These are phyloP conservation scores for Yarrowia sp. DNA, from an alignment of 805 yeast genomes.

Conservation along the genomic window DNA sequence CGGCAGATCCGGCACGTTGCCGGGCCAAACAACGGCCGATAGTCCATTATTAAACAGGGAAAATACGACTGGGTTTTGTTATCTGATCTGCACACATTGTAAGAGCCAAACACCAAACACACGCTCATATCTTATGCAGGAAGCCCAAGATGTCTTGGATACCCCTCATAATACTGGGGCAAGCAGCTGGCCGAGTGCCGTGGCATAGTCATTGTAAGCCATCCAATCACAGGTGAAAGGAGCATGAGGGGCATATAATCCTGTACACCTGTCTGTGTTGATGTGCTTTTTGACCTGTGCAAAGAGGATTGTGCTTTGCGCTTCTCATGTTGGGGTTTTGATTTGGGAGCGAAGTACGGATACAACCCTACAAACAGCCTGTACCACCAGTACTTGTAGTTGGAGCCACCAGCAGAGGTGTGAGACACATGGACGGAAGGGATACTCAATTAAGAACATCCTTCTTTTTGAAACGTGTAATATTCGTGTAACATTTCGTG, in stretches of 20 bases:
- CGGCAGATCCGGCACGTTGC: conserved; percentile 1
- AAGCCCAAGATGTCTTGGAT: neutral
- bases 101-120: neutral
- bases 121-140: neutral
- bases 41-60: neutral
- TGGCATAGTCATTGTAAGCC: neutral
- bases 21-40: neutral
- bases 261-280: neutral
- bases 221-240: neutral
- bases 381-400: no score
- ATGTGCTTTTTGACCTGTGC: neutral
- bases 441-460: neutral
- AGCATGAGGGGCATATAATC: neutral
- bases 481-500: neutral
- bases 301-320: neutral
- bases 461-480: neutral
- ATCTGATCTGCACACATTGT: neutral
- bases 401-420: no score
- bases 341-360: no score
- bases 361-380: no score
- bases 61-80: neutral
- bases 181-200: conserved; percentile 16
- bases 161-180: neutral
- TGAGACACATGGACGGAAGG: neutral
- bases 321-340: neutral